Conservation (phyloP, 805 yeast genomes). For the Lipomyces orientalis region DNA sequence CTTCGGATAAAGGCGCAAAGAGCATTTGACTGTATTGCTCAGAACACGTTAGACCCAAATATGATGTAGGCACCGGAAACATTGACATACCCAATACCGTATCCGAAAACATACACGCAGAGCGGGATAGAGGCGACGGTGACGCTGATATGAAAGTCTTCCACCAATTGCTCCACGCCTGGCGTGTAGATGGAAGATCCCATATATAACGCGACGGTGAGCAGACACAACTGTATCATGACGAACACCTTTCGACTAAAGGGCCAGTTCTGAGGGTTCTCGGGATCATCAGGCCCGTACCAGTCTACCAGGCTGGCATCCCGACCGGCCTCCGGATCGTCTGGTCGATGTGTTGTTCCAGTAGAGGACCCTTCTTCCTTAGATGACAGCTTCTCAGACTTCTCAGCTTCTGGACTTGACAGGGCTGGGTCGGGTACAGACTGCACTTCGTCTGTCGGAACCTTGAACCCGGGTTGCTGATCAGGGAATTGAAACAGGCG, state of each 20-base stretch:
- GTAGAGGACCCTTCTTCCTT: not conserved
- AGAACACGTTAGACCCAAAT: not conserved
- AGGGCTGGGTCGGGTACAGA: not conserved
- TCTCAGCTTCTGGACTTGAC: not conserved
- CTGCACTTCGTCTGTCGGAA: slow-evolving; percentile 7
- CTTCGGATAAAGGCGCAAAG: slow-evolving; percentile 64
- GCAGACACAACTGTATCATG: slow-evolving; percentile 50
- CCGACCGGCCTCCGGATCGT: not conserved
- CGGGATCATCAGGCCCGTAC: slow-evolving; percentile 32
- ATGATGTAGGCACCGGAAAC: not conserved
- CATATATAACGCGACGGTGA: slow-evolving; percentile 60
- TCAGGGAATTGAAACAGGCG: slow-evolving; percentile 25
- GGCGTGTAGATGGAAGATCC: slow-evolving; percentile 65
- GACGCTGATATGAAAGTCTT: slow-evolving; percentile 53
- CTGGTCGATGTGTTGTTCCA: not conserved
- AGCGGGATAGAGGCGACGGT: slow-evolving; percentile 58
- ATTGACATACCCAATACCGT: slow-evolving; percentile 49
- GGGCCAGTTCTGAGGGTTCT: slow-evolving; percentile 63
- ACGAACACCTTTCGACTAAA: slow-evolving; percentile 49
- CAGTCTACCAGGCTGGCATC: not conserved
- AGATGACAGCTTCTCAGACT: slow-evolving; percentile 4
- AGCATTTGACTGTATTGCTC: slow-evolving; percentile 60
- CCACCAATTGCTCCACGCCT: slow-evolving; percentile 52
- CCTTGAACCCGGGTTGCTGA: slow-evolving; percentile 22
- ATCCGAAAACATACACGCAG: slow-evolving; percentile 62